Conservation (phyloP, 2,329 filamentous ascomycete genomes). For the Fusarium sulawesiense region DNA sequence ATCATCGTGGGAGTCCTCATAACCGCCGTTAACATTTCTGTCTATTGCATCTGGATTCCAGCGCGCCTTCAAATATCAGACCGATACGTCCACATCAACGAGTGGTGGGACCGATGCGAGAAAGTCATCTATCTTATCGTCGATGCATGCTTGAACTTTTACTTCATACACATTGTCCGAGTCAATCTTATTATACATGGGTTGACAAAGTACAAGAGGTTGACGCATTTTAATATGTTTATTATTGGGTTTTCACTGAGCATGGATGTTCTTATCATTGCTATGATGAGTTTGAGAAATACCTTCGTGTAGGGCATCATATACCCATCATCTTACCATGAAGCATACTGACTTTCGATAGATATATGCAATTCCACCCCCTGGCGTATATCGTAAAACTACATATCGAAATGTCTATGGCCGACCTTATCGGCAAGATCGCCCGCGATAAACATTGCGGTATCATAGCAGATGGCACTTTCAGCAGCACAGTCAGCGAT, state of each 20-base stretch:
- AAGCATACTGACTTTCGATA: background rate
- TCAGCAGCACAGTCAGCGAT: slow-evolving; percentile 29
- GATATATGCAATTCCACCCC: slow-evolving; percentile 63
- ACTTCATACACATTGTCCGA: slow-evolving; percentile 44
- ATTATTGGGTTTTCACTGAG: slow-evolving; percentile 45
- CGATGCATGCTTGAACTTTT: slow-evolving; percentile 40
- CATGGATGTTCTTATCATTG: slow-evolving; percentile 45
- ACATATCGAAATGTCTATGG: slow-evolving; percentile 66
- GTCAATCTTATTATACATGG: slow-evolving; percentile 38
- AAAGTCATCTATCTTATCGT: slow-evolving; percentile 47
- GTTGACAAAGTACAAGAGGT: slow-evolving; percentile 42
- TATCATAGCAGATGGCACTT: slow-evolving; percentile 35
- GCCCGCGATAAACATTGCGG: slow-evolving; percentile 39
- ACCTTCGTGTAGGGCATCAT: slow-evolving; percentile 43
- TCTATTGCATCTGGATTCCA: slow-evolving; percentile 46
- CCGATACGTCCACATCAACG: slow-evolving; percentile 42
- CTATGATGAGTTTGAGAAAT: slow-evolving; percentile 46
- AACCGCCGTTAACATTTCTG: slow-evolving; percentile 45
- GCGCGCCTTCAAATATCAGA: slow-evolving; percentile 41
- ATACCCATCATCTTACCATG: background rate
- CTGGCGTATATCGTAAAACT: slow-evolving; percentile 65
- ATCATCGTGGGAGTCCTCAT: slow-evolving; percentile 36
- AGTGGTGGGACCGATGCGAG: slow-evolving; percentile 46
- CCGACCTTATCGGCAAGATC: slow-evolving; percentile 60
- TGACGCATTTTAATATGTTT: slow-evolving; percentile 47